phyloP scores from a whole-genome alignment of 2,329 filamentous ascomycete genomes.

The Fusarium concolor region DNA sequence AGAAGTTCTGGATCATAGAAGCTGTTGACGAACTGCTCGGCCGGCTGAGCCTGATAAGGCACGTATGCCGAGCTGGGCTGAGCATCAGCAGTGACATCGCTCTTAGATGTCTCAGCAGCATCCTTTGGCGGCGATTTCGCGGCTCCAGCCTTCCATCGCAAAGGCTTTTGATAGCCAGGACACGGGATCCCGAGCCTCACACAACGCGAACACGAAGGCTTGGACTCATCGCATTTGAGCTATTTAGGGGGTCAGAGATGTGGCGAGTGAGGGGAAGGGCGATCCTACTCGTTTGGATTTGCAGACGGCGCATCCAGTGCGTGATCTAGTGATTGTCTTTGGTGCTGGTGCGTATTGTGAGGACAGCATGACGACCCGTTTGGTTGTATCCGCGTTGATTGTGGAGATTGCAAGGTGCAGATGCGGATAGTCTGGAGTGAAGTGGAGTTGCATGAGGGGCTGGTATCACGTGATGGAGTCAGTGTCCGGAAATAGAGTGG shows the following conservation, averaged over 20 bases:
- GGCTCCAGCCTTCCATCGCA: constrained; percentile 28
- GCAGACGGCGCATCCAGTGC: constrained; percentile 40
- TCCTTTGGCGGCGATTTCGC: constrained; percentile 21
- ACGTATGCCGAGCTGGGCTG: constrained; percentile 12
- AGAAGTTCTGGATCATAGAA: constrained; percentile 25
- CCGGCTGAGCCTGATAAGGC: constrained; percentile 14
- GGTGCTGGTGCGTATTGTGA: constrained; percentile 26
- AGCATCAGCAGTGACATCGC: constrained; percentile 6
- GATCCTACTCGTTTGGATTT: constrained; percentile 39
- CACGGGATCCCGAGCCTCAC: constrained; percentile 40
- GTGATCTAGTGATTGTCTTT: constrained; percentile 40
- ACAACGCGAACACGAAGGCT: constrained; percentile 37
- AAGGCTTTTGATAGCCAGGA: constrained; percentile 38
- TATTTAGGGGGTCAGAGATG: constrained; percentile 16
- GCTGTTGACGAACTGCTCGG: constrained; percentile 12
- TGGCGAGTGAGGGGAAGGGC: not conserved
- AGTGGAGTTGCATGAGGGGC: constrained; percentile 7
- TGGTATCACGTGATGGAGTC: constrained; percentile 6
- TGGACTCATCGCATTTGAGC: constrained; percentile 41
- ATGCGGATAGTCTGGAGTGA: constrained; percentile 11
- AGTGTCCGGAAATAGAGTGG: not conserved
- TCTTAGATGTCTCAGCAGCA: constrained; percentile 4
- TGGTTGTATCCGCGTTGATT: constrained; percentile 26
- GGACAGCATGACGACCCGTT: constrained; percentile 23
- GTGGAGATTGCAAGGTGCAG: constrained; percentile 34